Conservation (phyloP, 2,329 filamentous ascomycete species). For the Alternaria viburni region DNA sequence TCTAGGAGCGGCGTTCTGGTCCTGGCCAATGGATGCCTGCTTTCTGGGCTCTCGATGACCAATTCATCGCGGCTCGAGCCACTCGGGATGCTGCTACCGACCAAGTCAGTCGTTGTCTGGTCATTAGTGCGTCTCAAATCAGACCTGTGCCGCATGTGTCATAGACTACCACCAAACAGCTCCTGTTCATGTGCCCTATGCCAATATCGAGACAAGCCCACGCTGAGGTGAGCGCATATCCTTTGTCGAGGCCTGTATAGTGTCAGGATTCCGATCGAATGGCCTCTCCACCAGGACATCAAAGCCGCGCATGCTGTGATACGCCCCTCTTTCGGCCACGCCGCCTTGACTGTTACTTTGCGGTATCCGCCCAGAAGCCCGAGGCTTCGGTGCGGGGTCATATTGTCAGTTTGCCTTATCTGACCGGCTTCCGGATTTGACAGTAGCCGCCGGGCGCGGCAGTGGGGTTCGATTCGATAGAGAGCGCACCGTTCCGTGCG, state of each 20-base stretch:
- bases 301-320: neutral
- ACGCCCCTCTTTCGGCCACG: neutral
- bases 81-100: neutral
- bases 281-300: neutral
- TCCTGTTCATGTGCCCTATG: neutral
- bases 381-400: constrained; percentile 7
- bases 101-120: neutral
- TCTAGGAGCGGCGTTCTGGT: neutral
- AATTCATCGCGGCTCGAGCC: neutral
- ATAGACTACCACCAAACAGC: neutral
- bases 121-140: neutral
- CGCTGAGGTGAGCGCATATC: neutral
- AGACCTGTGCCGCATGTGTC: neutral
- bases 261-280: neutral
- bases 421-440: neutral
- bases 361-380: neutral
- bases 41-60: neutral
- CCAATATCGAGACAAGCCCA: neutral
- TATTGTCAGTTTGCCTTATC: constrained; percentile 11
- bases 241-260: neutral
- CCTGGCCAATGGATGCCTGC: neutral
- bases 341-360: neutral
- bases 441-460: neutral
- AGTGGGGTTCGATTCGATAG: constrained; percentile 1
- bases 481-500: neutral